A percentile compares a stretch with the other conserved stretches of the same genome.
Evolutionary conservation across 257 asterid species (phyloP).

Genomic region (Penstemon newberryi): DNA sequence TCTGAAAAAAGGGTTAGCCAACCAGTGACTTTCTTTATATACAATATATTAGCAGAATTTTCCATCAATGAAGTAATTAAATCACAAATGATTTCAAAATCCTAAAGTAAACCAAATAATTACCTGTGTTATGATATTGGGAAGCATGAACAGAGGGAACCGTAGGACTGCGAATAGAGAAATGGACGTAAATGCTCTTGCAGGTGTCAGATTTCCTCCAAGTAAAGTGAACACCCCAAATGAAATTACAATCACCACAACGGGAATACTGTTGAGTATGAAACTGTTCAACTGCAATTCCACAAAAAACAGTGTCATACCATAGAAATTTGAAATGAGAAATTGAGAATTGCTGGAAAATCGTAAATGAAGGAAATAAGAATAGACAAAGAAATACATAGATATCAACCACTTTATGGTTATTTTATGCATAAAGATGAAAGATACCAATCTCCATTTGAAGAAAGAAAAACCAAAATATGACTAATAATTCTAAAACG

Average conservation of each 20-base stretch:
- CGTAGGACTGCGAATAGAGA: slow-evolving; percentile 89
- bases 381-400: slow-evolving; percentile 1
- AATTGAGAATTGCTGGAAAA: slow-evolving; percentile 20
- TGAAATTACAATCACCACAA: slow-evolving; percentile 83
- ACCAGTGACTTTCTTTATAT: neutral
- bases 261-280: slow-evolving; percentile 85
- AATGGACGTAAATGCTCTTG: slow-evolving; percentile 93
- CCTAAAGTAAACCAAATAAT: slow-evolving; percentile 9
- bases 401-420: neutral
- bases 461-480: slow-evolving; percentile 9
- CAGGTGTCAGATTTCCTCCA: slow-evolving; percentile 96
- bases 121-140: slow-evolving; percentile 87
- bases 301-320: slow-evolving; percentile 27
- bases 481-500: slow-evolving; percentile 12
- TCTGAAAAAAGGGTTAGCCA: neutral
- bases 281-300: slow-evolving; percentile 77
- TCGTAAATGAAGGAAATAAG: slow-evolving; percentile 9
- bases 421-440: neutral
- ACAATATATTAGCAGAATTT: slow-evolving; percentile 2
- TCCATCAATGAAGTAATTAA: slow-evolving; percentile 5
- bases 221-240: slow-evolving; percentile 79
- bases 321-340: slow-evolving; percentile 17
- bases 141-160: slow-evolving; percentile 95
- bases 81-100: slow-evolving; percentile 7
- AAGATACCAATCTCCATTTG: slow-evolving; percentile 20